phyloP scores from a whole-genome alignment of 139 green algal genomes.

The Zygnema circumcarinatum region DNA sequence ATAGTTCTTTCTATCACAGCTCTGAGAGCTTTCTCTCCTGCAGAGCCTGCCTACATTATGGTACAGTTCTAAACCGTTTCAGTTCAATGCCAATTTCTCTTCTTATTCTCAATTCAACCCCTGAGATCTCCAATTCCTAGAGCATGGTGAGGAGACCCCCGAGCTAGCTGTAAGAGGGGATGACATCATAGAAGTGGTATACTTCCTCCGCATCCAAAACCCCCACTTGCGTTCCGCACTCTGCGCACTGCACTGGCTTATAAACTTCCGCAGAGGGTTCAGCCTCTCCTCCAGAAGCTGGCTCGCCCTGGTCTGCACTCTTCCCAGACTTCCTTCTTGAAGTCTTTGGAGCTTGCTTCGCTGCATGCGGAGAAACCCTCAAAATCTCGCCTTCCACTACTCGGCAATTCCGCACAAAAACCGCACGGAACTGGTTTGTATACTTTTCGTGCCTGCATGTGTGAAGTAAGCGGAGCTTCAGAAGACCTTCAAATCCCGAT shows the following conservation, averaged over 20 bases:
- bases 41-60: too few relatives aligned
- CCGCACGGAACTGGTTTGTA: constrained; percentile 49
- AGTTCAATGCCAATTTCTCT: too few relatives aligned
- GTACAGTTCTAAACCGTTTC: too few relatives aligned
- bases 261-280: constrained; percentile 35
- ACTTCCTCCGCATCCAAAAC: constrained; percentile 60
- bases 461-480: too few relatives aligned
- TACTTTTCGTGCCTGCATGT: constrained; percentile 50
- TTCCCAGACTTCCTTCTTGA: not conserved
- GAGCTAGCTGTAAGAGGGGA: constrained; percentile 51
- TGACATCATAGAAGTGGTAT: constrained; percentile 61
- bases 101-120: too few relatives aligned
- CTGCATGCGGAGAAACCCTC: not conserved
- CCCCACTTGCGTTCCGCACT: constrained; percentile 45
- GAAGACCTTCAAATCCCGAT: too few relatives aligned
- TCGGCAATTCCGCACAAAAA: constrained; percentile 54
- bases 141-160: too few relatives aligned
- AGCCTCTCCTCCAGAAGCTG: not conserved
- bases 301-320: not conserved
- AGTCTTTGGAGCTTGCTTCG: not conserved
- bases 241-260: constrained; percentile 40
- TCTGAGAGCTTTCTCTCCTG: too few relatives aligned
- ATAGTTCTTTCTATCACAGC: too few relatives aligned
- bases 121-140: too few relatives aligned
- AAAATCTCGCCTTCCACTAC: constrained; percentile 14